A percentile compares a stretch with the other conserved stretches of the same genome.
phyloP scores from a whole-genome alignment of 2,329 filamentous ascomycete species.

The Pseudogymnoascus sp. region DNA sequence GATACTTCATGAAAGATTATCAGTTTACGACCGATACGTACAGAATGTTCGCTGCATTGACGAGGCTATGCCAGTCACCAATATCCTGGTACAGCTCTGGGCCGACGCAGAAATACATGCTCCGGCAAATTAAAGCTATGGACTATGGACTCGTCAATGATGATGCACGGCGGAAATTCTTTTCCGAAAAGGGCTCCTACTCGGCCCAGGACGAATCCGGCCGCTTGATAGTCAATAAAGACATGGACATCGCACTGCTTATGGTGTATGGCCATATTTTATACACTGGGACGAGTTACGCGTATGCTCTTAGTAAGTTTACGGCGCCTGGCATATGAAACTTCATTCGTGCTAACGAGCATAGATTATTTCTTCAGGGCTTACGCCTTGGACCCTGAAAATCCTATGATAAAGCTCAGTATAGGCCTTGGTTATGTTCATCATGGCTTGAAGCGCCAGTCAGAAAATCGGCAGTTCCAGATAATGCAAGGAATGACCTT shows the following conservation, averaged over 20 bases:
- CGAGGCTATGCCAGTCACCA: conserved; percentile 66
- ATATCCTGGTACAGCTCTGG: conserved; percentile 72
- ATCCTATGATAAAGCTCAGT: conserved; percentile 71
- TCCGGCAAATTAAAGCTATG: conserved; percentile 85
- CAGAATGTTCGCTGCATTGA: conserved; percentile 73
- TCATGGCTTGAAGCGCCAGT: conserved; percentile 80
- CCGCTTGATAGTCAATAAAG: conserved; percentile 24
- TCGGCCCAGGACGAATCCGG: conserved; percentile 30
- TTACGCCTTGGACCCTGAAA: conserved; percentile 64
- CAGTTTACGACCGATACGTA: conserved; percentile 76
- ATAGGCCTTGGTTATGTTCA: conserved; percentile 83
- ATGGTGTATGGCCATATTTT: conserved; percentile 88
- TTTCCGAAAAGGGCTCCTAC: conserved; percentile 36
- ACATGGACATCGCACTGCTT: conserved; percentile 70
- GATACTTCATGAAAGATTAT: conserved; percentile 78
- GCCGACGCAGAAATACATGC: conserved; percentile 80
- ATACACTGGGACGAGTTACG: conserved; percentile 75
- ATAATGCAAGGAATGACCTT: conserved; percentile 81
- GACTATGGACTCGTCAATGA: conserved; percentile 59
- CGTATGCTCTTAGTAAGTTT: conserved; percentile 64
- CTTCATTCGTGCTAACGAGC: not conserved
- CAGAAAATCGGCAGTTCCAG: conserved; percentile 82
- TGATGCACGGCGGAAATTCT: conserved; percentile 39
- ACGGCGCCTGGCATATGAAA: not conserved
- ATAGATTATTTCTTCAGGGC: conserved; percentile 79